Percentiles rank a stretch among this genome's conserved stretches.
phyloP scores from a whole-genome alignment of 345 rosid species.

The Erodium maritimum region DNA sequence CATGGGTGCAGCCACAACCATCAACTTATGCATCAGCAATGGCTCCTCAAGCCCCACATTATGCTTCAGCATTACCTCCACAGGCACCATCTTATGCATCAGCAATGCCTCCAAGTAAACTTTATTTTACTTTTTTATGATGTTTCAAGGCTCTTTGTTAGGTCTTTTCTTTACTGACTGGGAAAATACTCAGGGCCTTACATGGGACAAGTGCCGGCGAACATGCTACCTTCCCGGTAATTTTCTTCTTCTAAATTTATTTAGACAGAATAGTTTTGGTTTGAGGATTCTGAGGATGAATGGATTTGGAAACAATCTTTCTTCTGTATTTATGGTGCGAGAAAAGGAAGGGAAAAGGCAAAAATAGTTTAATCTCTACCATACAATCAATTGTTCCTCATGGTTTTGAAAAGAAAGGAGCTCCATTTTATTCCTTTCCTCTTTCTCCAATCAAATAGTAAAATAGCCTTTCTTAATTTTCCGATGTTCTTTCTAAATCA shows the following conservation, averaged over 20 bases:
- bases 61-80: slow-evolving; percentile 15
- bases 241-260: neutral
- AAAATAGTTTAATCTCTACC: neutral
- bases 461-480: no score
- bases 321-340: neutral
- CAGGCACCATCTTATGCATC: slow-evolving; percentile 13
- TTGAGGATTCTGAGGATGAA: neutral
- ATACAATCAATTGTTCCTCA: no score
- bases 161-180: slow-evolving; percentile 9
- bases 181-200: slow-evolving; percentile 42
- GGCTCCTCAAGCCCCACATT: slow-evolving; percentile 31
- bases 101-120: slow-evolving; percentile 54
- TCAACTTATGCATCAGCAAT: slow-evolving; percentile 23
- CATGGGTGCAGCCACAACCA: slow-evolving; percentile 39
- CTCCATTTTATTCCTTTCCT: no score
- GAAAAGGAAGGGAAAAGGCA: neutral
- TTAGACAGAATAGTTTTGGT: neutral
- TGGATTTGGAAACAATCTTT: neutral
- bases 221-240: slow-evolving; percentile 47
- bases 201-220: slow-evolving; percentile 33
- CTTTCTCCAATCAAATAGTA: no score
- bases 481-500: no score
- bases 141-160: neutral
- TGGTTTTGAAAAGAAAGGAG: no score
- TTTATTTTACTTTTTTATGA: neutral